Evolutionary conservation across 345 rosid species (phyloP).

Genomic region (Syzygium jambos): DNA sequence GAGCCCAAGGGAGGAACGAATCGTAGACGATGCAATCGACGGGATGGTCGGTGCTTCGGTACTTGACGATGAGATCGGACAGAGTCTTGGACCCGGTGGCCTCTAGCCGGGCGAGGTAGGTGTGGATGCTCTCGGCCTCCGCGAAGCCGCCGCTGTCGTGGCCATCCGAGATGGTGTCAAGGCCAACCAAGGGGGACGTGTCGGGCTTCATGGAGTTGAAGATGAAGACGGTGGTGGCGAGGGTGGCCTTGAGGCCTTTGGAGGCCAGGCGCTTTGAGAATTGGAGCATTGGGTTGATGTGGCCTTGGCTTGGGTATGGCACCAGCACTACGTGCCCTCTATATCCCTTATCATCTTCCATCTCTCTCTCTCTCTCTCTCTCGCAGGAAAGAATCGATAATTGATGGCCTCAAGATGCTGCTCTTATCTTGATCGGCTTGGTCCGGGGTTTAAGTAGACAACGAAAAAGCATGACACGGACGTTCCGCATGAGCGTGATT

Average conservation of each 20-base stretch:
- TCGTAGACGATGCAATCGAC: conserved; percentile 50
- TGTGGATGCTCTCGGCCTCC: conserved; percentile 9
- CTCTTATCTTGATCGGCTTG: neutral
- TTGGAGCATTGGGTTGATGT: conserved; percentile 37
- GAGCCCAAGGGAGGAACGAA: conserved; percentile 52
- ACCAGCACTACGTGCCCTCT: conserved; percentile 15
- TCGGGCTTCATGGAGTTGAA: conserved; percentile 9
- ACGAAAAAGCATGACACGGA: neutral
- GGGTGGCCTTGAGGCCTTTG: conserved; percentile 27
- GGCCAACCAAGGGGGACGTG: conserved; percentile 2
- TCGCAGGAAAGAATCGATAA: neutral
- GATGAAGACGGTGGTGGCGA: conserved; percentile 28
- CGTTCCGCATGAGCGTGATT: neutral
- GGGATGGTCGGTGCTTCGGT: conserved; percentile 20
- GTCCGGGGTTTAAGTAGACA: neutral
- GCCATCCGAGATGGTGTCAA: conserved; percentile 36
- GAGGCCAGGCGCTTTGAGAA: conserved; percentile 37
- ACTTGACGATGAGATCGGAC: conserved; percentile 27
- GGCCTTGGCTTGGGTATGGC: conserved; percentile 39
- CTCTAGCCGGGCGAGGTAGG: conserved; percentile 27
- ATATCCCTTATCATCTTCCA: neutral
- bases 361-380: neutral
- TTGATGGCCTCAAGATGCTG: neutral
- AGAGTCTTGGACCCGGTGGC: conserved; percentile 37
- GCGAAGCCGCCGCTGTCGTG: conserved; percentile 18